Conservation (phyloP, 2,329 filamentous ascomycete species). For the Exophiala bonariae region DNA sequence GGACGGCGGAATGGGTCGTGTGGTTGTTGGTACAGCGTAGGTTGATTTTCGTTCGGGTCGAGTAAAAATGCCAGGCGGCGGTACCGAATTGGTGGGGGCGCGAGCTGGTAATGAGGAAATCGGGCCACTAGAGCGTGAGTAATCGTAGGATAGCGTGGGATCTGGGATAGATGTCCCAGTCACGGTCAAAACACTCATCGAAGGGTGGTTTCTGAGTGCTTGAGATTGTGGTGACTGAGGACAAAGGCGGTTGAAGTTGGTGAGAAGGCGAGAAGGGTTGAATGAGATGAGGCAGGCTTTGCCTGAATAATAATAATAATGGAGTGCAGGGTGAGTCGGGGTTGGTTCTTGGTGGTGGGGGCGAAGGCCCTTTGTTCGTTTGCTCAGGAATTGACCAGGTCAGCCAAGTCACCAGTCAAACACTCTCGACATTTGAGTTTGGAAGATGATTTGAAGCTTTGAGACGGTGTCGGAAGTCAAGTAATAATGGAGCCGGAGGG, state of each 20-base stretch:
- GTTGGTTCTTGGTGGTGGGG: too few relatives aligned
- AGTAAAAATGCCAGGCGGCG: constrained; percentile 18
- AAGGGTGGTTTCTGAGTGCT: constrained; percentile 3
- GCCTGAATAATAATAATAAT: too few relatives aligned
- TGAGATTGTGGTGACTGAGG: constrained; percentile 5
- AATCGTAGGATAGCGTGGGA: constrained; percentile 21
- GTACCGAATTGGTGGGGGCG: constrained; percentile 10
- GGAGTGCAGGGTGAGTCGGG: too few relatives aligned
- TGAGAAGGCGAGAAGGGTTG: neutral
- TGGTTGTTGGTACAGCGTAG: constrained; percentile 12
- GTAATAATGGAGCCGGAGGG: neutral
- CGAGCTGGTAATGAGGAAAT: constrained; percentile 16
- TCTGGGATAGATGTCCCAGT: constrained; percentile 27
- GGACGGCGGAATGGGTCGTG: constrained; percentile 4
- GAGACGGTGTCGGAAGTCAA: too few relatives aligned
- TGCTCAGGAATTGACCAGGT: too few relatives aligned
- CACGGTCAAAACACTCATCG: constrained; percentile 29
- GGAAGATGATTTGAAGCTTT: too few relatives aligned
- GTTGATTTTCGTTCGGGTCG: constrained; percentile 19
- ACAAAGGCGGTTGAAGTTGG: neutral
- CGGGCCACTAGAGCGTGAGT: constrained; percentile 10
- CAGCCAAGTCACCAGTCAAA: too few relatives aligned
- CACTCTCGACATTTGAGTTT: too few relatives aligned
- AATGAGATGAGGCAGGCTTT: too few relatives aligned
- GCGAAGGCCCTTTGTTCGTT: too few relatives aligned